Conservation (phyloP, 2,329 filamentous ascomycete genomes). For the Colletotrichum spinosum region DNA sequence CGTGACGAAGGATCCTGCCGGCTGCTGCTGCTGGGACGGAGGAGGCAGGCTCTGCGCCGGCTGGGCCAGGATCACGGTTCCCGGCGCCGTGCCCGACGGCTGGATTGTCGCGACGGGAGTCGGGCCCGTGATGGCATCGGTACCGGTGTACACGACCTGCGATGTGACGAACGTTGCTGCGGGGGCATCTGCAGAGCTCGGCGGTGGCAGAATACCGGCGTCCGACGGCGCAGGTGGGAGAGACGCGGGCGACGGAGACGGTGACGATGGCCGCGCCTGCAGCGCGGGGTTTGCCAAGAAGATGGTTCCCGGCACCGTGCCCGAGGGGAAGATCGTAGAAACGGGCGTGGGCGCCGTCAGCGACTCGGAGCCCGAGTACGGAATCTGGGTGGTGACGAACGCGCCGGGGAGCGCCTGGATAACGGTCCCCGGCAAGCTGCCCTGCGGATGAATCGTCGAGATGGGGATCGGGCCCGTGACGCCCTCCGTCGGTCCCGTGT, state of each 20-base stretch:
- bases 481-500: background rate
- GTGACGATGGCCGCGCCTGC: background rate
- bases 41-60: conserved; percentile 3
- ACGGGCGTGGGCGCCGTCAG: conserved; percentile 1
- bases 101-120: conserved; percentile 14
- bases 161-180: background rate
- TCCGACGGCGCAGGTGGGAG: no score
- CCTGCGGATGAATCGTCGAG: conserved; percentile 14
- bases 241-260: no score
- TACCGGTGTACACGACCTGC: background rate
- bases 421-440: conserved; percentile 21
- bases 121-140: background rate
- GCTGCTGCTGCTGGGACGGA: background rate
- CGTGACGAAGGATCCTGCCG: conserved; percentile 18
- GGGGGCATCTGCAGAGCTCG: no score
- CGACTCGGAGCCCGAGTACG: conserved; percentile 8
- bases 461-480: conserved; percentile 1
- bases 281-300: conserved; percentile 17
- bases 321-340: conserved; percentile 25
- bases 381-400: background rate
- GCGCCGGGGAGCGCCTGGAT: background rate
- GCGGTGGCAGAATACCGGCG: no score
- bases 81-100: conserved; percentile 15
- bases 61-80: conserved; percentile 22
- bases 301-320: conserved; percentile 23